A percentile compares a stretch with the other conserved stretches of the same genome.
These are phyloP conservation scores for Paecilomyces niveus DNA, from an alignment of 2,329 filamentous ascomycete genomes.

Conservation along the genomic window DNA sequence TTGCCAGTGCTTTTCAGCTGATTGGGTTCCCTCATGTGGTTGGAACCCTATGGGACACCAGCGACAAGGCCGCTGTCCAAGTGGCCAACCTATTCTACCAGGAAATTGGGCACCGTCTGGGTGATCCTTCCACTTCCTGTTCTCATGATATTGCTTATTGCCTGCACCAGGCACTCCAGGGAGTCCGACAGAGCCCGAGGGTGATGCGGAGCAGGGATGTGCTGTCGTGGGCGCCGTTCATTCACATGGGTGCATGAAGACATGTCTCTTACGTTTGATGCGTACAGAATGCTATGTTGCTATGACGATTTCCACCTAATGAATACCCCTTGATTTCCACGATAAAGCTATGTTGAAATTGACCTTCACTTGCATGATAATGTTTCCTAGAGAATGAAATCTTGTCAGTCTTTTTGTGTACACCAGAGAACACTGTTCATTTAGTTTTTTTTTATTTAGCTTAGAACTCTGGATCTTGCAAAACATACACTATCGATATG, in stretches of 20 bases:
- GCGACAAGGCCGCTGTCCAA: slow-evolving; percentile 15
- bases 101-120: not conserved
- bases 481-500: not conserved
- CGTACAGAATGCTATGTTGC: not conserved
- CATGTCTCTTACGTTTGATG: not conserved
- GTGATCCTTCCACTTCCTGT: not conserved
- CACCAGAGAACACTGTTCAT: not conserved
- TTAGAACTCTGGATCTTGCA: not conserved
- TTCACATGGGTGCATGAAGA: not conserved
- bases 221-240: not conserved
- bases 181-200: not conserved
- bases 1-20: slow-evolving; percentile 30
- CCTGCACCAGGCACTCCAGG: not conserved
- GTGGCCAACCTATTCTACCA: slow-evolving; percentile 10
- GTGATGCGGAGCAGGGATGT: not conserved
- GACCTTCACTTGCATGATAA: not conserved
- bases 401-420: not conserved
- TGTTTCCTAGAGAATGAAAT: not conserved
- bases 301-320: not conserved
- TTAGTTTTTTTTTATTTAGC: not conserved
- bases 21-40: slow-evolving; percentile 29
- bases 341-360: not conserved
- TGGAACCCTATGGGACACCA: slow-evolving; percentile 23
- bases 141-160: not conserved
- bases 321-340: not conserved